Percentiles rank a stretch among this genome's conserved stretches.
phyloP scores from a whole-genome alignment of 1,139 yeast genomes.

The Eremothecium sinecaudum region DNA sequence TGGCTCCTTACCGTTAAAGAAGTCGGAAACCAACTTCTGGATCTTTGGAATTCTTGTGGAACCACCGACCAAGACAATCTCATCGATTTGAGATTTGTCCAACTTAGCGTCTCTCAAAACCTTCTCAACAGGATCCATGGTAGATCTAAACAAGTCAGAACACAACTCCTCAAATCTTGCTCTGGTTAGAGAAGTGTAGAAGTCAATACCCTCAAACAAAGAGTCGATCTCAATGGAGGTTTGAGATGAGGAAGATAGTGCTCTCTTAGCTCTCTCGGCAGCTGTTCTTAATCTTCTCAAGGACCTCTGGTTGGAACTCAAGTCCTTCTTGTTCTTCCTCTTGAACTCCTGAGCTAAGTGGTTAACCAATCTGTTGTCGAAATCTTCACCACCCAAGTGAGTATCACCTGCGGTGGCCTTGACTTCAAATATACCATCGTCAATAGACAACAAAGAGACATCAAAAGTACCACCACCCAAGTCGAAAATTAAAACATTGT shows the following conservation, averaged over 20 bases:
- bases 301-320: conserved; percentile 66
- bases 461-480: conserved; percentile 99
- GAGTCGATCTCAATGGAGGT: conserved; percentile 81
- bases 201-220: conserved; percentile 70
- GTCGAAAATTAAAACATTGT: conserved; percentile 85
- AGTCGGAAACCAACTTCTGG: conserved; percentile 76
- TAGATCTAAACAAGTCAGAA: conserved; percentile 72
- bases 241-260: conserved; percentile 74
- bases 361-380: conserved; percentile 67
- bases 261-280: conserved; percentile 85
- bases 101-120: conserved; percentile 71
- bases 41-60: conserved; percentile 90
- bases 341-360: conserved; percentile 71
- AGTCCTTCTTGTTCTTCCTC: conserved; percentile 70
- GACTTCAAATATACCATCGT: conserved; percentile 93
- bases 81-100: conserved; percentile 69
- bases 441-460: conserved; percentile 85
- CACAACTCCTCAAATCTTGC: conserved; percentile 84
- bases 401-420: conserved; percentile 98
- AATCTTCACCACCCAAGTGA: conserved; percentile 96
- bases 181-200: conserved; percentile 71
- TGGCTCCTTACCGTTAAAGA: conserved; percentile 81
- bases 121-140: conserved; percentile 74
- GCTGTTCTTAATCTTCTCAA: conserved; percentile 82
- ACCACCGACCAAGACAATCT: conserved; percentile 84